These are phyloP conservation scores for Aspergillus avenaceus DNA, from an alignment of 495 filamentous ascomycete species.

Conservation along the genomic window DNA sequence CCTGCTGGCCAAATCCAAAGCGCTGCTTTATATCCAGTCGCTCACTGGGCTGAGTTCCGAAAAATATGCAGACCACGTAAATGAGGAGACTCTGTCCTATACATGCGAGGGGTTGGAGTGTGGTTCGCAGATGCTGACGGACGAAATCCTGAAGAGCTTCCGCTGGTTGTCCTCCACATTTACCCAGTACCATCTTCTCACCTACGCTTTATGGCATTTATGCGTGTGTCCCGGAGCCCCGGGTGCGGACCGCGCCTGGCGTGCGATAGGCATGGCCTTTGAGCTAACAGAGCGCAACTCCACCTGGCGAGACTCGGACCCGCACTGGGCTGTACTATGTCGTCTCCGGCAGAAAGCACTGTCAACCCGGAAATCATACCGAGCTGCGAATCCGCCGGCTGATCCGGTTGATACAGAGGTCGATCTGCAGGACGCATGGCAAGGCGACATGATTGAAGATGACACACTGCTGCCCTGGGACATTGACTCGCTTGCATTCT, in stretches of 20 bases:
- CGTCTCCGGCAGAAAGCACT: slow-evolving; percentile 25
- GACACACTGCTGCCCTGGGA: not conserved
- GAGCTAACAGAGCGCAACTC: slow-evolving; percentile 11
- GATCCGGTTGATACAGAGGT: not conserved
- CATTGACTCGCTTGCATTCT: not conserved
- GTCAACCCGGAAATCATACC: slow-evolving; percentile 4
- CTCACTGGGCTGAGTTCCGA: slow-evolving; percentile 11
- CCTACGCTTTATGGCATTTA: slow-evolving; percentile 29
- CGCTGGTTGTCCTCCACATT: slow-evolving; percentile 26
- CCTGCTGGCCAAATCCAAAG: slow-evolving; percentile 20
- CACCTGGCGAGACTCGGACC: slow-evolving; percentile 2
- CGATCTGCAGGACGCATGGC: not conserved
- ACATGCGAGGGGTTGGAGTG: slow-evolving; percentile 18
- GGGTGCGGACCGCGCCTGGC: slow-evolving; percentile 19
- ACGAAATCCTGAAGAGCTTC: slow-evolving; percentile 25
- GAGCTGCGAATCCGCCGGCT: slow-evolving; percentile 4
- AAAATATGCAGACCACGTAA: slow-evolving; percentile 1
- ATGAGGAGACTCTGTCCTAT: slow-evolving; percentile 13
- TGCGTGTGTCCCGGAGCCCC: slow-evolving; percentile 21
- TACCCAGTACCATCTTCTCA: slow-evolving; percentile 27
- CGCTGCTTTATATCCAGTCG: slow-evolving; percentile 22
- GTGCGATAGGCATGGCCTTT: slow-evolving; percentile 16
- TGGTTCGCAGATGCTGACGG: slow-evolving; percentile 16
- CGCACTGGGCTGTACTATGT: slow-evolving; percentile 20
- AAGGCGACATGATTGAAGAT: not conserved